Percentiles rank a stretch among this genome's conserved stretches.
Conservation (phyloP, 2,329 filamentous ascomycete species). For the Colletotrichum tabaci region DNA sequence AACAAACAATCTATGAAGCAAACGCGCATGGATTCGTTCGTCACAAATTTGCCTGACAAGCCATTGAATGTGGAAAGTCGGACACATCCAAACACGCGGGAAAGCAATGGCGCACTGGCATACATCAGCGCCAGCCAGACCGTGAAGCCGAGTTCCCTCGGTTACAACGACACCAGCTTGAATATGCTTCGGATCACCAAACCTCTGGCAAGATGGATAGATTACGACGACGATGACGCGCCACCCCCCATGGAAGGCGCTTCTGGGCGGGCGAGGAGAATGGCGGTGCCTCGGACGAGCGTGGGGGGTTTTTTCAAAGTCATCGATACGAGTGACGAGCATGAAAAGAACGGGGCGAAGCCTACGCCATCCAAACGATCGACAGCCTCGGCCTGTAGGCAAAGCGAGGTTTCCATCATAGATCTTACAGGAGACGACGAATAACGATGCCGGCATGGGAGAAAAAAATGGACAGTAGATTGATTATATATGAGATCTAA, state of each 20-base stretch:
- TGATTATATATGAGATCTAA: conserved; percentile 5
- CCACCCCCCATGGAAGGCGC: not conserved
- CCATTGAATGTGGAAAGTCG: conserved; percentile 2
- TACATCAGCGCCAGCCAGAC: not conserved
- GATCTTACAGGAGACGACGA: conserved; percentile 39
- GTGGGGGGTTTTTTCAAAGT: conserved; percentile 58
- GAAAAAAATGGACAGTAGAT: not conserved
- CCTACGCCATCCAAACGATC: not conserved
- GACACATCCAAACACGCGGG: not conserved
- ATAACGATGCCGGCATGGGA: not conserved
- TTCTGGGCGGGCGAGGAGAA: conserved; percentile 47
- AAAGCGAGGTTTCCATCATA: conserved; percentile 38
- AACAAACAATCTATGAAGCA: conserved; percentile 49
- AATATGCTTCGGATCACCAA: not conserved
- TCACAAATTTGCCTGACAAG: conserved; percentile 5
- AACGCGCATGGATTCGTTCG: conserved; percentile 42
- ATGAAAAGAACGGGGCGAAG: conserved; percentile 45
- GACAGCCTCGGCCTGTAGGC: conserved; percentile 9
- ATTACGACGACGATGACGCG: conserved; percentile 33
- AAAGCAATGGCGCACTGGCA: not conserved
- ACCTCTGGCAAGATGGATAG: not conserved
- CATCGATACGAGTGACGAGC: conserved; percentile 50
- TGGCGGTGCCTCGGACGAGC: conserved; percentile 56
- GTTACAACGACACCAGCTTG: not conserved
- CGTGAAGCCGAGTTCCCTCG: not conserved